Evolutionary conservation across 495 filamentous ascomycete genomes (phyloP), one percentile per base, ranked within the genome.

Genomic region (Penicillium turbatum): DNA sequence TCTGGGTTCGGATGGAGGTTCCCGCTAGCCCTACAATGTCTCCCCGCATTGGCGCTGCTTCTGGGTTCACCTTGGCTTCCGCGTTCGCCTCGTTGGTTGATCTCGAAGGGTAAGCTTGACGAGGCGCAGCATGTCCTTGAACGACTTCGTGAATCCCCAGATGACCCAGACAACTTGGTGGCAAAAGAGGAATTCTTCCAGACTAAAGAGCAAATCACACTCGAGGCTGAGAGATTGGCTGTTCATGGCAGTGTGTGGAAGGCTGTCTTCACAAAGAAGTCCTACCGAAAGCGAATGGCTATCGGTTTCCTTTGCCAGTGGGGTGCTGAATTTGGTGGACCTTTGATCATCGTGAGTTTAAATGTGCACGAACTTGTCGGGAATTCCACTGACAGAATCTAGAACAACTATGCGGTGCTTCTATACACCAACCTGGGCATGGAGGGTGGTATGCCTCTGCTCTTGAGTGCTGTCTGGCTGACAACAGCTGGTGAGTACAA

Each of bases 331-430:
- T 73, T 71, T 48, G 68, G 63, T 32, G 70, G 69, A n/a, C 65
- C 69, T 36, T 51, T 72, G 15, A 68, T 73, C 17, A 72, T 72
- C 9, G 68, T 71, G 21, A 48, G 68, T 67, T 32, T 5, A 11
- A 21, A 1, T 9, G 15, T 27, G 7, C 3, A 55, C 19, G 31
- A 45, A 38, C 39, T 38, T 27, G 13, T 15, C 26, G 32, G 27
- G 36, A 21, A 27, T 30, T 21, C 9, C n/a, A 38, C 59, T 64
- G 34, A 63, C 17, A 16, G 38, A 27, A 0, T 5, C 19, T 24
- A 67, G 63, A 73, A 74, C 44, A 79, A 77, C 57, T 81, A 81
- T 52, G 71, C 68, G 2, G 75, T 81, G 17, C 48, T 81, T 11
- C 55, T 81, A n/a, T 81, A 78, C 59, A 67, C 59, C 4, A 70